These are phyloP conservation scores for Lachancea fermentati DNA, from an alignment of 805 yeast genomes.

Conservation along the genomic window DNA sequence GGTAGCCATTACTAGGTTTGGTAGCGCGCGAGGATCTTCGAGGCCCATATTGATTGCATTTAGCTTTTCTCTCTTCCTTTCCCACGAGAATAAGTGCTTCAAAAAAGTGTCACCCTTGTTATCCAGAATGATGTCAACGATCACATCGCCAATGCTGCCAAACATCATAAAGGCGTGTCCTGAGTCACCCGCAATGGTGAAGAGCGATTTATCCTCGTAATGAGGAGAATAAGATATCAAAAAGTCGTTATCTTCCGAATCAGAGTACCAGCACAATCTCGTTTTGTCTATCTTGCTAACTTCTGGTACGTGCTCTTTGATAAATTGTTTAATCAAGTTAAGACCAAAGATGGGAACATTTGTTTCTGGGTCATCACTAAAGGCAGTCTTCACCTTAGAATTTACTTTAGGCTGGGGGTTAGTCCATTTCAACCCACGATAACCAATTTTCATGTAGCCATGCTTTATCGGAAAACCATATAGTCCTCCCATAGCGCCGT, in stretches of 20 bases:
- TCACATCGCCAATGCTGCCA: conserved; percentile 31
- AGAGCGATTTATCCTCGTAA: conserved; percentile 24
- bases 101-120: conserved; percentile 15
- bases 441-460: conserved; percentile 30
- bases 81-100: conserved; percentile 24
- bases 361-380: conserved; percentile 18
- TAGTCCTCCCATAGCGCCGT: conserved; percentile 29
- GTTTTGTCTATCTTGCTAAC: conserved; percentile 20
- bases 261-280: conserved; percentile 35
- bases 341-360: conserved; percentile 29
- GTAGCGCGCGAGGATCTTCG: conserved; percentile 26
- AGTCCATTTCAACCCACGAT: conserved; percentile 30
- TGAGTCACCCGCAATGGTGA: conserved; percentile 36
- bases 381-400: conserved; percentile 26
- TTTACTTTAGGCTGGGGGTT: conserved; percentile 20
- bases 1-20: conserved; percentile 22
- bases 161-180: conserved; percentile 38
- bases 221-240: conserved; percentile 33
- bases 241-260: conserved; percentile 33
- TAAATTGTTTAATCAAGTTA: conserved; percentile 22
- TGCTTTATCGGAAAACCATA: conserved; percentile 30
- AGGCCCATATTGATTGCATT: conserved; percentile 23
- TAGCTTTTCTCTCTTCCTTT: conserved; percentile 20
- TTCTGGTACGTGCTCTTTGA: conserved; percentile 26
- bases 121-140: conserved; percentile 16